Evolutionary conservation across 164 flowering plant species (phyloP).

Genomic region (Vitis labrusca): DNA sequence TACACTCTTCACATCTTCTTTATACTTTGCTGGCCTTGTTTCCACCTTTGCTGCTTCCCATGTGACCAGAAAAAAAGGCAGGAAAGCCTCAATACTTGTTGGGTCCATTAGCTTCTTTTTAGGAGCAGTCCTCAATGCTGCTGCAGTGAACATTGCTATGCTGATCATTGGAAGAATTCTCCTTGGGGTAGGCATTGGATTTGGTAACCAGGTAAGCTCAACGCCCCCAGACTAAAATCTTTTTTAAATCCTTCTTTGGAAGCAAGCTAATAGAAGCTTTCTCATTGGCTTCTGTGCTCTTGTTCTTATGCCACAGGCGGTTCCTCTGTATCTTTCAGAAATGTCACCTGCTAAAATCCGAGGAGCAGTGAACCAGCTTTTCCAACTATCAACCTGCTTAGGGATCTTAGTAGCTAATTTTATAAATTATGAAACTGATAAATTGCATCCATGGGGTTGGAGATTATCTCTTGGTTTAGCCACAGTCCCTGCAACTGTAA

Average conservation of each 20-base stretch:
- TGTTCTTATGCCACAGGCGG: slow-evolving; percentile 48
- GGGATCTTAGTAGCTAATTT: slow-evolving; percentile 75
- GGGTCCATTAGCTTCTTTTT: slow-evolving; percentile 76
- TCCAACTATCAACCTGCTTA: slow-evolving; percentile 74
- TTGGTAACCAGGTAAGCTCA: slow-evolving; percentile 75
- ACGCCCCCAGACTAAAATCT: not conserved
- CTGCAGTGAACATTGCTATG: slow-evolving; percentile 68
- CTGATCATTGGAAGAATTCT: slow-evolving; percentile 74
- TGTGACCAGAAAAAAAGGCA: slow-evolving; percentile 63
- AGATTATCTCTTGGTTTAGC: slow-evolving; percentile 85
- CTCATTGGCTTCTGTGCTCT: not conserved
- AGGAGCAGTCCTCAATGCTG: slow-evolving; percentile 72
- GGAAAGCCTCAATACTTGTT: slow-evolving; percentile 66
- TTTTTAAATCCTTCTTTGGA: not conserved
- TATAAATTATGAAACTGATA: slow-evolving; percentile 63
- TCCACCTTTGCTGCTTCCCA: slow-evolving; percentile 82
- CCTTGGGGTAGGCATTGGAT: slow-evolving; percentile 87
- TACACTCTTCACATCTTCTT: slow-evolving; percentile 86
- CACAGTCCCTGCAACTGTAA: slow-evolving; percentile 60
- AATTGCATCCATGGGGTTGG: slow-evolving; percentile 95
- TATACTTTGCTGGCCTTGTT: slow-evolving; percentile 82
- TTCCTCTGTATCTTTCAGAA: slow-evolving; percentile 90
- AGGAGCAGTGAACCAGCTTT: slow-evolving; percentile 80
- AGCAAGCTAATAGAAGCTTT: not conserved
- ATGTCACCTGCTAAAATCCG: slow-evolving; percentile 87